Conservation (phyloP, 2,329 filamentous ascomycete genomes). For the Akanthomyces muscarius region DNA sequence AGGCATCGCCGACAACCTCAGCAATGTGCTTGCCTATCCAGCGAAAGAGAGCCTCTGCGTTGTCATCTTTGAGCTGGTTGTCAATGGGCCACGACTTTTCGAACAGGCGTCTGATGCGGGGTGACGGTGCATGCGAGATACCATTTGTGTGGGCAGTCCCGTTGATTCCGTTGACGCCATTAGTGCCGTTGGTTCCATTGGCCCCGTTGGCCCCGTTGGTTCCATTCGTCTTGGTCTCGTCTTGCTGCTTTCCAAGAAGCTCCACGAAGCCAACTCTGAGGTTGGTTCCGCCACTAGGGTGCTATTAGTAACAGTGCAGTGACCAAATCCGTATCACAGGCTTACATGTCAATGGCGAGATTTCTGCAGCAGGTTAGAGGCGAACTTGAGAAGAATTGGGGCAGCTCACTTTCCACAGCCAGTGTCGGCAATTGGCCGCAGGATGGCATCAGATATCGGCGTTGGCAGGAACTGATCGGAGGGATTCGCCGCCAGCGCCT, state of each 20-base stretch:
- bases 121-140: constrained; percentile 11
- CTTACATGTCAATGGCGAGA: constrained; percentile 64
- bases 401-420: constrained; percentile 47
- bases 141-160: constrained; percentile 8
- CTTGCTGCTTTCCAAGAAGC: constrained; percentile 40
- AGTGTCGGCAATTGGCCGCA: constrained; percentile 43
- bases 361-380: constrained; percentile 37
- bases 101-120: constrained; percentile 53
- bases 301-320: constrained; percentile 28
- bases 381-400: background rate
- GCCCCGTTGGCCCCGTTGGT: constrained; percentile 15
- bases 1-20: constrained; percentile 61
- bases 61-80: constrained; percentile 68
- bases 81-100: constrained; percentile 73
- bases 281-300: constrained; percentile 60
- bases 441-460: constrained; percentile 56
- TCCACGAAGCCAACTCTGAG: constrained; percentile 66
- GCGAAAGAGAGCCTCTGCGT: constrained; percentile 70
- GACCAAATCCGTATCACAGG: background rate
- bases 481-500: constrained; percentile 48
- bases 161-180: background rate
- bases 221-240: constrained; percentile 20
- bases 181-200: constrained; percentile 20
- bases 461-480: constrained; percentile 56
- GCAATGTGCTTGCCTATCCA: constrained; percentile 80